These are phyloP conservation scores for Hortiboletus flavorubellus DNA, from an alignment of 768 basidiomycete species.

Conservation along the genomic window DNA sequence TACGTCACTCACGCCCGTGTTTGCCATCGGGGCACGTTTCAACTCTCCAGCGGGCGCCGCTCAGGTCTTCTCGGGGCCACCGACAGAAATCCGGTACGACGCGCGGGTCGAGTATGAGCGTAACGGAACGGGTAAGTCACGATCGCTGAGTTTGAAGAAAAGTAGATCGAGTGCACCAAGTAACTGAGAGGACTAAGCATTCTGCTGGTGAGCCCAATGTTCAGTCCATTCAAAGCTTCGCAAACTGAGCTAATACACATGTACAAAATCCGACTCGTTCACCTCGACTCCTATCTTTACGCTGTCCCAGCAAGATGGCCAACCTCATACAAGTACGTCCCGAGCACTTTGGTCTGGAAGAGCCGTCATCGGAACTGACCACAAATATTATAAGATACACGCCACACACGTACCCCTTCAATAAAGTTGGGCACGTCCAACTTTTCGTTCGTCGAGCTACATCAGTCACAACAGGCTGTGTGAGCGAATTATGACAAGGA, in stretches of 20 bases:
- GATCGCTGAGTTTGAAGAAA: conserved; percentile 24
- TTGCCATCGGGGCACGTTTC: conserved; percentile 12
- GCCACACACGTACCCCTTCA: conserved; percentile 59
- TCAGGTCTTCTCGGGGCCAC: neutral
- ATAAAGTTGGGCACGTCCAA: conserved; percentile 89
- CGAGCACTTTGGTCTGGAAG: conserved; percentile 32
- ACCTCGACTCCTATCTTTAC: conserved; percentile 5
- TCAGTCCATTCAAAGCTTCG: neutral
- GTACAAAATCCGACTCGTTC: neutral
- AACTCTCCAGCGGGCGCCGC: neutral
- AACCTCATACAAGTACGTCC: conserved; percentile 32
- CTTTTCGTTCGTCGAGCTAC: conserved; percentile 92
- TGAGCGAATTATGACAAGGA: neutral
- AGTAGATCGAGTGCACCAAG: too few relatives aligned
- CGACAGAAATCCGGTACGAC: neutral
- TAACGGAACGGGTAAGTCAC: neutral
- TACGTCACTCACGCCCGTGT: conserved; percentile 5
- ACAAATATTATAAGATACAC: neutral
- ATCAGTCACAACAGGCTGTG: neutral
- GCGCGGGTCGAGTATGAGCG: neutral
- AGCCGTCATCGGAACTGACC: neutral
- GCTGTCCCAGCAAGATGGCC: conserved; percentile 16
- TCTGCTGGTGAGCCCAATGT: too few relatives aligned
- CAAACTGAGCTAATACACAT: neutral
- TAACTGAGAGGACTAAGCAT: too few relatives aligned